Base-by-base conservation (phyloP, 1,139 yeast genomes). In the Debaryomyces coudertii region DNA sequence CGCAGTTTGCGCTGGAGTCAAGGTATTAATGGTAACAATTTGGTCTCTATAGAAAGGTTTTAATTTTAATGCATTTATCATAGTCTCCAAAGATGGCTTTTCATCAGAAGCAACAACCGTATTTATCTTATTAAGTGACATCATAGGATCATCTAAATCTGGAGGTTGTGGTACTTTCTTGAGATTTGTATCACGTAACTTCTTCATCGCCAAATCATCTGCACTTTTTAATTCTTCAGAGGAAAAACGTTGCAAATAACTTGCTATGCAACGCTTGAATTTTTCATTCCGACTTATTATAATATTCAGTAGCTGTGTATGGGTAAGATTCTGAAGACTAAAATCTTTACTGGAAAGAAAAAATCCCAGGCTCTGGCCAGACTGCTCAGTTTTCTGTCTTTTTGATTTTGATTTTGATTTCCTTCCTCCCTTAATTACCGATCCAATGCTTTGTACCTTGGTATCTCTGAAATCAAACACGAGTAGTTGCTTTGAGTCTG, bases 401-500 rank as follows among this genome's bases (percentile, higher is more conserved):
- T 55, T 53, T 41, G 56, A 51, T 47, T 63, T 52, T 44, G 54
- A 46, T 45, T 55, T 53, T 41, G 56, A 51, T 47, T 63, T 52
- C 27, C 56, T 55, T 4, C 47, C 37, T 3, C 61, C 59, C 35
- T 61, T 66, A 33, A 62, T 54, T 1, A 60, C 48, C 1, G 67
- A 61, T 1, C 73, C 77, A 16, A 74, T 66, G 2, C 76, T 71
- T 47, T 73, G 73, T 2, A 73, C 54, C 41, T 69, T 68, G 27
- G 90, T 89, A 63, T 90, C 97, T 15, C 81, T 73, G 61, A 90
- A 89, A 56, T 87, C 95, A 61, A 90, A 86, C 1, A 90, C 73
- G 23, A 90, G 69, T 3, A 88, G 57, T 53, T 85, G 90, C 29
- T 69, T 69, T 1, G 68, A 59, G 27, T 40, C 38, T 9, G 58